Percentiles rank a stretch among this genome's conserved stretches.
phyloP scores from a whole-genome alignment of 139 green algal genomes.

The Haematococcus sp. region DNA sequence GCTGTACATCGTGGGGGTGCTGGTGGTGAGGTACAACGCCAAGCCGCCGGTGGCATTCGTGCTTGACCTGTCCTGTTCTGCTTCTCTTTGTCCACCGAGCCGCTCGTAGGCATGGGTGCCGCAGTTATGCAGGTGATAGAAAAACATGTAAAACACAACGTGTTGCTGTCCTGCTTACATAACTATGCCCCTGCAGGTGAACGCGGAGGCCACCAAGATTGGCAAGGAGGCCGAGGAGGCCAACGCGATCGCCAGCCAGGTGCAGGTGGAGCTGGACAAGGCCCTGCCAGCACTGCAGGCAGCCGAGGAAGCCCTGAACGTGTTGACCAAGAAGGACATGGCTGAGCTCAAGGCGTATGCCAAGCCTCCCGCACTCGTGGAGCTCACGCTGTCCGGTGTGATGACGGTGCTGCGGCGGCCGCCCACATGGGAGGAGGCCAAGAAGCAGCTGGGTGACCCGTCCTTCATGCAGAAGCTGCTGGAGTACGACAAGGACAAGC shows the following conservation, averaged over 20 bases:
- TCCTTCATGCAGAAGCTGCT: slow-evolving; percentile 79
- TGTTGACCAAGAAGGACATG: slow-evolving; percentile 88
- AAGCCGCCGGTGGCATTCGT: too few species aligned
- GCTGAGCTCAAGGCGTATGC: slow-evolving; percentile 83
- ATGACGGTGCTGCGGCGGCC: slow-evolving; percentile 72
- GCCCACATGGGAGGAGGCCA: slow-evolving; percentile 80
- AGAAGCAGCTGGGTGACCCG: slow-evolving; percentile 74
- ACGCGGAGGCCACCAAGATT: slow-evolving; percentile 81
- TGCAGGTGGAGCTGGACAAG: slow-evolving; percentile 78
- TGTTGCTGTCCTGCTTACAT: too few species aligned
- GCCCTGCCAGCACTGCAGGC: slow-evolving; percentile 71
- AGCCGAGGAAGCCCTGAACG: slow-evolving; percentile 76
- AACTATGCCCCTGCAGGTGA: slow-evolving; percentile 51
- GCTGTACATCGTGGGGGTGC: too few species aligned
- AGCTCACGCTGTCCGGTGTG: slow-evolving; percentile 68
- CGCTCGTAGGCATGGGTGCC: too few species aligned
- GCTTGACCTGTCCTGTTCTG: too few species aligned
- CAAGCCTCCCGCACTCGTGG: slow-evolving; percentile 81
- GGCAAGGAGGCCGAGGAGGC: slow-evolving; percentile 76
- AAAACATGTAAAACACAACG: too few species aligned
- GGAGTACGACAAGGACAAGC: slow-evolving; percentile 80
- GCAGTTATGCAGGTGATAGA: too few species aligned
- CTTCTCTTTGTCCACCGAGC: too few species aligned
- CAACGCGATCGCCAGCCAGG: slow-evolving; percentile 72
- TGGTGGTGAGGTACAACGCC: too few species aligned